phyloP scores from a whole-genome alignment of 176 grass and related monocot genomes.

The Ananas comosus region DNA sequence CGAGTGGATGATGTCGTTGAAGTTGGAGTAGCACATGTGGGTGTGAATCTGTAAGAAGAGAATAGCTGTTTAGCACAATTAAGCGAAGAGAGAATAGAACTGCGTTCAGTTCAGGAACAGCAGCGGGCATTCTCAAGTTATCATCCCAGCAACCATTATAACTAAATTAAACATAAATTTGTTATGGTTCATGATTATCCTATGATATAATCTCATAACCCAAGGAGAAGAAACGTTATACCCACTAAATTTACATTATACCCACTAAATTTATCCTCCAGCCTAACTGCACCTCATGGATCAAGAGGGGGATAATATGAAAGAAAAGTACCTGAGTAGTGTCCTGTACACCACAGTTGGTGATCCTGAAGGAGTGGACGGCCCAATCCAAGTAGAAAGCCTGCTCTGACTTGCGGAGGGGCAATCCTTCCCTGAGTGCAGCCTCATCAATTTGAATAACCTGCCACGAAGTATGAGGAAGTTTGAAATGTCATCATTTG shows the following conservation, averaged over 20 bases:
- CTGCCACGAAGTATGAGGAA: constrained; percentile 13
- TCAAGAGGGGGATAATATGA: too few species aligned
- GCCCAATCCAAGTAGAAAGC: constrained; percentile 95
- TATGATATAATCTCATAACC: too few species aligned
- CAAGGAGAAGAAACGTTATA: too few species aligned
- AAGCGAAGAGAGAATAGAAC: too few species aligned
- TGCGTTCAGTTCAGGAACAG: too few species aligned
- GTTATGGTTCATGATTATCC: not conserved
- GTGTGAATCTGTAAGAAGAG: constrained; percentile 67
- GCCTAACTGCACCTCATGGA: too few species aligned
- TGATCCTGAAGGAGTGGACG: constrained; percentile 94
- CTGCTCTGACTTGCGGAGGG: constrained; percentile 83
- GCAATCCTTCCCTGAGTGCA: constrained; percentile 81
- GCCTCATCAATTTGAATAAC: constrained; percentile 97
- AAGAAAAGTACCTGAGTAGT: constrained; percentile 70
- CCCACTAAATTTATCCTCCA: too few species aligned
- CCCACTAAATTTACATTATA: too few species aligned
- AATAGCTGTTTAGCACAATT: not conserved
- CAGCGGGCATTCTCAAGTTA: too few species aligned
- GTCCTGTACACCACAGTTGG: constrained; percentile 77
- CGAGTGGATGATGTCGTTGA: constrained; percentile 96
- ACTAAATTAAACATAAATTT: not conserved
- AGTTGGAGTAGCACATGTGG: constrained; percentile 99
- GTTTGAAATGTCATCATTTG: too few species aligned
- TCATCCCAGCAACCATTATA: not conserved